A percentile compares a stretch with the other conserved stretches of the same genome.
These are phyloP conservation scores for Leucocoprinus leucothites DNA, from an alignment of 768 basidiomycete genomes.

Conservation along the genomic window DNA sequence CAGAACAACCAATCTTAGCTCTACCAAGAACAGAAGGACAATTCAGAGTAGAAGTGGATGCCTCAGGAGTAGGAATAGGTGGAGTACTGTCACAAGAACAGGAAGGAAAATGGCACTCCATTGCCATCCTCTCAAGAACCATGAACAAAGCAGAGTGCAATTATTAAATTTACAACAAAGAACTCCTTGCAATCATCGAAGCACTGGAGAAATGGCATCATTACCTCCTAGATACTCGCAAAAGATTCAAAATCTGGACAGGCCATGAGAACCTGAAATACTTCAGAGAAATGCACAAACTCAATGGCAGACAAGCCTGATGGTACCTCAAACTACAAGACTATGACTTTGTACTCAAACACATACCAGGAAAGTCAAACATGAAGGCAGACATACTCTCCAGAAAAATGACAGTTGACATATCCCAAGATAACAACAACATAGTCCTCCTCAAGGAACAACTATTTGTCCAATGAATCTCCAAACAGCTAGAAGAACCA, in stretches of 20 bases:
- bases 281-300: constrained; percentile 29
- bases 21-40: constrained; percentile 18
- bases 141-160: constrained; percentile 22
- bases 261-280: constrained; percentile 22
- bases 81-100: constrained; percentile 30
- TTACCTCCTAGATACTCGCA: constrained; percentile 16
- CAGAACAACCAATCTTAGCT: constrained; percentile 23
- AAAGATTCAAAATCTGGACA: constrained; percentile 10
- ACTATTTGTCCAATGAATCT: background rate
- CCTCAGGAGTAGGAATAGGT: constrained; percentile 28
- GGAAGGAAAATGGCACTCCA: constrained; percentile 24
- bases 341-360: constrained; percentile 32
- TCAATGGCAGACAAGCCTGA: constrained; percentile 38
- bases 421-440: background rate
- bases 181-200: constrained; percentile 36
- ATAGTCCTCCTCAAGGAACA: background rate
- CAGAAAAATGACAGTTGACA: background rate
- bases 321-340: constrained; percentile 35
- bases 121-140: constrained; percentile 24
- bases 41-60: constrained; percentile 26
- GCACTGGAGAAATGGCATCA: constrained; percentile 26
- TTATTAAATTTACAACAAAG: constrained; percentile 32
- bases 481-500: background rate
- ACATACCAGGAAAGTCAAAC: constrained; percentile 23
- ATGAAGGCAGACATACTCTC: constrained; percentile 22